Percentiles rank a stretch among this genome's conserved stretches.
Conservation (phyloP, 345 rosid species). For the Acer negundo region DNA sequence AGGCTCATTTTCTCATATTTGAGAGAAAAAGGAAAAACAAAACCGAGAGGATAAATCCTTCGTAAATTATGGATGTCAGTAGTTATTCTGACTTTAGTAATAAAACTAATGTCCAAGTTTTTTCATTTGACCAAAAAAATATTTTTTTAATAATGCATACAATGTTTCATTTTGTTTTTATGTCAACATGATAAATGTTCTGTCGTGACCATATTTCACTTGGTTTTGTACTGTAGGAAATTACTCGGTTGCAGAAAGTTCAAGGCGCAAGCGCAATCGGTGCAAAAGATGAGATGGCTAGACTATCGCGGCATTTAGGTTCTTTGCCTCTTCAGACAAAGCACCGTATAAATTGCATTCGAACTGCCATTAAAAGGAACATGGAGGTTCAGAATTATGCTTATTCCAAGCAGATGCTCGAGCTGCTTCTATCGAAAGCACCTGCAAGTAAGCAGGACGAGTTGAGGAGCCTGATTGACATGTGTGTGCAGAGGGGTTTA, state of each 20-base stretch:
- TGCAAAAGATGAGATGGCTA: constrained; percentile 98
- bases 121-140: not conserved
- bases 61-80: not conserved
- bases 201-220: constrained; percentile 17
- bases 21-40: not conserved
- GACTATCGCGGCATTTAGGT: constrained; percentile 87
- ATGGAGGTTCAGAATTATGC: constrained; percentile 98
- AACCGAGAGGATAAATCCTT: too few species aligned
- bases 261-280: constrained; percentile 91
- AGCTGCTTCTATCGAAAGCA: constrained; percentile 90
- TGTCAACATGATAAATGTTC: not conserved
- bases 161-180: not conserved
- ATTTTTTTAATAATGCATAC: not conserved
- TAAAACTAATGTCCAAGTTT: not conserved
- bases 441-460: constrained; percentile 93
- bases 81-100: not conserved
- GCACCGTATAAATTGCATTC: constrained; percentile 94
- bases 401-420: constrained; percentile 94
- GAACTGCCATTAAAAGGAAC: constrained; percentile 91
- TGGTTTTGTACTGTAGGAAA: constrained; percentile 63
- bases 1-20: too few species aligned
- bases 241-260: constrained; percentile 75
- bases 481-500: constrained; percentile 84
- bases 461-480: constrained; percentile 78
- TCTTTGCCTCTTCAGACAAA: constrained; percentile 89